phyloP scores from a whole-genome alignment of 176 grass and related monocot genomes.

The Avena sativa region DNA sequence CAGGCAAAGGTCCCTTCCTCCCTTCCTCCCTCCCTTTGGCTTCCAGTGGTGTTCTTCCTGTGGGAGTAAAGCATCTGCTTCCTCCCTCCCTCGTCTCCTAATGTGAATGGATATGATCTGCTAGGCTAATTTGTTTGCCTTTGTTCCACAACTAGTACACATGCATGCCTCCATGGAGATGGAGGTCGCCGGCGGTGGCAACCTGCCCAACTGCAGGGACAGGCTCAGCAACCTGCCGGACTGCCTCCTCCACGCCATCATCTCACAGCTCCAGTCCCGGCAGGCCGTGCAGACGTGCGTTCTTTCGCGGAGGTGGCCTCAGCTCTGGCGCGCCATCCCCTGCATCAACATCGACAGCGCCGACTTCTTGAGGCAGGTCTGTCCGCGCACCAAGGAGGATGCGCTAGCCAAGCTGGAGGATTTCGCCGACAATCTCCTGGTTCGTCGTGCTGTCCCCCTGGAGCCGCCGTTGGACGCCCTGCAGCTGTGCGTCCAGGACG shows the following conservation, averaged over 20 bases:
- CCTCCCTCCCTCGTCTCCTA: too few species aligned
- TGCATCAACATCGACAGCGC: not conserved
- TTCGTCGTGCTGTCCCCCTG: not conserved
- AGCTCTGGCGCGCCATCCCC: not conserved
- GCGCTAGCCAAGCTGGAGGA: not conserved
- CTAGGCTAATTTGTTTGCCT: too few species aligned
- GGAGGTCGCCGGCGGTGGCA: not conserved
- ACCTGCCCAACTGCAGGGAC: not conserved
- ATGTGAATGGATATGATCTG: not conserved
- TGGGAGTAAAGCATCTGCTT: too few species aligned
- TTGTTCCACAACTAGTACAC: too few species aligned
- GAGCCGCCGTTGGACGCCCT: not conserved
- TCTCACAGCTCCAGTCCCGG: not conserved
- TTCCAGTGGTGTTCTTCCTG: too few species aligned
- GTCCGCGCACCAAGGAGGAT: not conserved
- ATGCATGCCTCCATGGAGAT: not conserved
- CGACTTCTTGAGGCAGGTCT: not conserved
- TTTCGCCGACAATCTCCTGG: not conserved
- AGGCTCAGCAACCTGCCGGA: too few species aligned
- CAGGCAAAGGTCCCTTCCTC: too few species aligned
- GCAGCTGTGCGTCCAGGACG: not conserved
- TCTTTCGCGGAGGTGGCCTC: not conserved
- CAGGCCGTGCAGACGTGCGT: slow-evolving; percentile 2
- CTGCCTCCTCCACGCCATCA: too few species aligned
- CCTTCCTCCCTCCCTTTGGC: too few species aligned